A percentile compares a stretch with the other conserved stretches of the same genome.
These are phyloP conservation scores for Cytospora piceae DNA, from an alignment of 2,329 filamentous ascomycete species.

Conservation along the genomic window DNA sequence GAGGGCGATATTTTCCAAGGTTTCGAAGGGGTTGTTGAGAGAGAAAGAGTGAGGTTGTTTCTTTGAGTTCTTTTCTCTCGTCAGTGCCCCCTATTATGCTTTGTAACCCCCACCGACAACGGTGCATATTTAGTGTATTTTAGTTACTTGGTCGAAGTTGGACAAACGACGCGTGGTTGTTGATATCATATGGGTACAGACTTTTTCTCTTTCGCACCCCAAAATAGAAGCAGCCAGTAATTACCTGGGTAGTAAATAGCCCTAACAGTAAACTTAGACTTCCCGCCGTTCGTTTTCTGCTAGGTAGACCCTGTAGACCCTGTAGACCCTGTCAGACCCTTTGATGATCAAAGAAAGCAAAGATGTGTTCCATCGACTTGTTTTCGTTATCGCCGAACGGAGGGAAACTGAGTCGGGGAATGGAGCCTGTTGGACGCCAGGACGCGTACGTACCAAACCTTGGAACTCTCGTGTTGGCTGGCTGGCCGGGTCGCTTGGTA, in stretches of 20 bases:
- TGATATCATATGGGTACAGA: background rate
- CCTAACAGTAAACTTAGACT: background rate
- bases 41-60: too few species aligned
- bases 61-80: too few species aligned
- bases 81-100: too few species aligned
- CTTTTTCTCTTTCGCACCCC: background rate
- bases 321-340: background rate
- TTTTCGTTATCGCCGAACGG: background rate
- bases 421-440: background rate
- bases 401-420: background rate
- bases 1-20: background rate
- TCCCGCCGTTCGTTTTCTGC: background rate
- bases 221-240: background rate
- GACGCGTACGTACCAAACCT: background rate
- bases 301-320: background rate
- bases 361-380: background rate
- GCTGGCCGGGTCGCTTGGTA: background rate
- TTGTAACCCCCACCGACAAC: too few species aligned
- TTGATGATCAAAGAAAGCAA: background rate
- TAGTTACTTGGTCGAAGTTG: background rate
- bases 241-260: background rate
- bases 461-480: background rate
- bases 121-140: background rate
- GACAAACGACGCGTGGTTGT: background rate
- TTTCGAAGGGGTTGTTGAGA: background rate